A percentile compares a stretch with the other conserved stretches of the same genome.
Evolutionary conservation across 2,329 filamentous ascomycete species (phyloP).

Genomic region (Zymoseptoria ardabiliae): DNA sequence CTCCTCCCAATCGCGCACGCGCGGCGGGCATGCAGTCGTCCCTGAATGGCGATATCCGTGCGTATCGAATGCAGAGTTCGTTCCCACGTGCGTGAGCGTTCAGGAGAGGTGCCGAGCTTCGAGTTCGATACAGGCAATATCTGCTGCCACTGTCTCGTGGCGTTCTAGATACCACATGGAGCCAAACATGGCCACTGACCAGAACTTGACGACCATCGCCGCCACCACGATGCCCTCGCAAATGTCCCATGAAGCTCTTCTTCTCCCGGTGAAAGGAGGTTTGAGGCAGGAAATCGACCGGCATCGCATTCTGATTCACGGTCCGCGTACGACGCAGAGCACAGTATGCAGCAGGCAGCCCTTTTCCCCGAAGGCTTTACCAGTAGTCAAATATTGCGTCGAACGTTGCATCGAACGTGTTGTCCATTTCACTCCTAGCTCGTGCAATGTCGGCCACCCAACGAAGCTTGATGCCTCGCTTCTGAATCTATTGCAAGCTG

Average conservation of each 20-base stretch:
- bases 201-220: not conserved
- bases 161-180: not conserved
- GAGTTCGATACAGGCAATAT: not conserved
- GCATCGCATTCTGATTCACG: not conserved
- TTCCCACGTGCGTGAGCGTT: too few species aligned
- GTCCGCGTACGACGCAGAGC: not conserved
- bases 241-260: not conserved
- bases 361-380: not conserved
- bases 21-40: too few species aligned
- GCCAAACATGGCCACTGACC: not conserved
- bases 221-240: too few species aligned
- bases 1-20: too few species aligned
- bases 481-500: constrained; percentile 6
- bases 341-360: not conserved
- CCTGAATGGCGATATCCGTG: too few species aligned
- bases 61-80: too few species aligned
- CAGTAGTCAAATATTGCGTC: not conserved
- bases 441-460: not conserved
- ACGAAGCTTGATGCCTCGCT: not conserved
- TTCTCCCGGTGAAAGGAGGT: not conserved
- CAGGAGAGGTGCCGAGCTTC: too few species aligned
- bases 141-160: not conserved
- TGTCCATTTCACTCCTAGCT: not conserved
- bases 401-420: not conserved
- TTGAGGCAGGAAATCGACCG: not conserved